Base-by-base conservation (phyloP, 1,284 basidiomycete genomes). In the Fistulinella cinereoalba region DNA sequence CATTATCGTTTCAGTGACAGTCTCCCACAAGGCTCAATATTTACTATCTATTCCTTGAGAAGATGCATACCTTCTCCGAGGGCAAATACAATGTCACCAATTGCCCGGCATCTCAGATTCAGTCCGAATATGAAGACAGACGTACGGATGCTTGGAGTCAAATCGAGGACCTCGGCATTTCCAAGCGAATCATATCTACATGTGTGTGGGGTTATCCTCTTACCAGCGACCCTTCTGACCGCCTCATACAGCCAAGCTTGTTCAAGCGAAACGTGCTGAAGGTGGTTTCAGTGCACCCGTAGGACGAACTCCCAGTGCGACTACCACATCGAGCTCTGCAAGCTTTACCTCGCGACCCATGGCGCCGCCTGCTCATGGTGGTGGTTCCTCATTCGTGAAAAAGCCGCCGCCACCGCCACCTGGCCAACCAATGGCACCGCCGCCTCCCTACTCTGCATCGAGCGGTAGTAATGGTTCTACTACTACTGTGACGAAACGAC, bases 21-120 rank as follows among this genome's bases (percentile, higher is more conserved):
- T 29, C 41, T n/a, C 46, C 32, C 44, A 36, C 41, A 33, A 95
- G 88, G 68, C 72, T 96, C 57, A 97, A 97, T 69, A 88, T 97
- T 47, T 96, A 86, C 70, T 97, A 97, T 69, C 74, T 96, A 50
- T 83, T 97, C 64, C 77, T 96, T 51, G 96, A 98, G 71, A 95
- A 95, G 73, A 74, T 97, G 61, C 88, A 90, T 65, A 79, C 78
- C 28, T 98, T 96, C 63, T 80, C 88, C 3, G 88, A 95, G 52
- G 81, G 82, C 49, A 92, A 88, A 64, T 95, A 88, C 66, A 89
- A 95, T 55, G 68, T 86, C 25, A 64, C 79, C 43, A 79, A 75
- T 42, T 64, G 84, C 10, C 72, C 82, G 31, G 78, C 83, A 21
- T 73, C 78, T 18, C 84, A 92, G 58, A 90, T 97, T 38, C 81